Base-by-base conservation (phyloP, 2,329 filamentous ascomycete species). In the Ascochyta clinopodiicola region DNA sequence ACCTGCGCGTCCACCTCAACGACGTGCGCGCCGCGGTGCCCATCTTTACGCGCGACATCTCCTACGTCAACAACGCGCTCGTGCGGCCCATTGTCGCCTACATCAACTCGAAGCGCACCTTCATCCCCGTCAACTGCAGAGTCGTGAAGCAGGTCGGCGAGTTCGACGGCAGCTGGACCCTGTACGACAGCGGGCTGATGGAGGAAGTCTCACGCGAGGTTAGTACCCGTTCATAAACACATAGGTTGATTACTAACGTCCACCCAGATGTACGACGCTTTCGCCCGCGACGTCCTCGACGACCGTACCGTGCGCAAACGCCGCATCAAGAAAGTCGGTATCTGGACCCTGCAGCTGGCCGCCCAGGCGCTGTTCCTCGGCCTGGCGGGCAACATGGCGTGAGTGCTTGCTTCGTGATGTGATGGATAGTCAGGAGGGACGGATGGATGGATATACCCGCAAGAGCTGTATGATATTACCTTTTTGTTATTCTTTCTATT, bases 41-140 rank as follows among this genome's bases (percentile, higher is more conserved):
- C 0, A 84, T 98, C 45, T 98, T 99, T 78, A 96, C 90, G 1
- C 88, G 86, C 15, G 90, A 97, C 71, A 85, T 98, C 44, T 96
- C 92, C 0, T 99, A 98, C 74, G 90, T 97, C 68, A 98, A 97
- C 77, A 96, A 96, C 74, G 92, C 95, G 1, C 86, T 98, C 4
- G 91, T 98, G 32, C 87, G 95, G 4, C 95, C 95, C 15, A 99
- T 99, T 58, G 93, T 99, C 36, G 95, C 95, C 6, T 99, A 98
- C 75, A 98, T 99, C 77, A 99, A 99, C 77, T 91, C 92, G 37
- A 91, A 92, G 74, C 89, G 88, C 71, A 96, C 94, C 0, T 98
- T 96, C 70, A 98, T 99, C 38, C 95, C 95, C 24, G 92, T 99
- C 67, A 90, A 89, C 66, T 98, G 95, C 78, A 89, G 94, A 57